Conservation (phyloP, 495 filamentous ascomycete species). For the Xylaria bambusicola region DNA sequence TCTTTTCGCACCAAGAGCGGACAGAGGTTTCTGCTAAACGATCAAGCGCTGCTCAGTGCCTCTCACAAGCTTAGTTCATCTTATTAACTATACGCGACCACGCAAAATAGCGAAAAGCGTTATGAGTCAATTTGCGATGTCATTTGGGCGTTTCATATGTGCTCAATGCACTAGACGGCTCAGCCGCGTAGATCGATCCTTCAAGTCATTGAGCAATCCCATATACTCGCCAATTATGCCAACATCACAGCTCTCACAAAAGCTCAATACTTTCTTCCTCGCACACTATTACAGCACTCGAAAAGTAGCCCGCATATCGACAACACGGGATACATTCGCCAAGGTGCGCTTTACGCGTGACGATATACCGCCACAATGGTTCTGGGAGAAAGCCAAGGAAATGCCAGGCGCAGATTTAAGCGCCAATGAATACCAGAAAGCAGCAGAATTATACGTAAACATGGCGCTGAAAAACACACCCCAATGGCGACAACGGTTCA, state of each 20-base stretch:
- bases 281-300: neutral
- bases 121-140: slow-evolving; percentile 7
- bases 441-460: slow-evolving; percentile 28
- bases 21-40: too few relatives aligned
- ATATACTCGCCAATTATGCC: neutral
- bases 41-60: too few relatives aligned
- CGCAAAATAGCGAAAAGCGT: too few relatives aligned
- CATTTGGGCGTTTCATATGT: slow-evolving; percentile 5
- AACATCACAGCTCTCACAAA: neutral
- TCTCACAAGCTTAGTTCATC: too few relatives aligned
- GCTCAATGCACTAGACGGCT: slow-evolving; percentile 15
- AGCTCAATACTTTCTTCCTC: neutral
- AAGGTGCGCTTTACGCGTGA: slow-evolving; percentile 19
- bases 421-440: slow-evolving; percentile 21
- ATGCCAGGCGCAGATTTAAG: slow-evolving; percentile 24
- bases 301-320: neutral
- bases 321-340: slow-evolving; percentile 2
- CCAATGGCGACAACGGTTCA: slow-evolving; percentile 2
- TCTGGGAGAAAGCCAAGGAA: slow-evolving; percentile 22
- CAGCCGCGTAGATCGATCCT: slow-evolving; percentile 3
- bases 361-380: slow-evolving; percentile 29
- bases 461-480: slow-evolving; percentile 21
- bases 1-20: too few relatives aligned
- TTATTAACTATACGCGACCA: too few relatives aligned
- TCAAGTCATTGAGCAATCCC: neutral